Evolutionary conservation across 192 early-diverging fungal species (phyloP).

Genomic region (Backusella circina): DNA sequence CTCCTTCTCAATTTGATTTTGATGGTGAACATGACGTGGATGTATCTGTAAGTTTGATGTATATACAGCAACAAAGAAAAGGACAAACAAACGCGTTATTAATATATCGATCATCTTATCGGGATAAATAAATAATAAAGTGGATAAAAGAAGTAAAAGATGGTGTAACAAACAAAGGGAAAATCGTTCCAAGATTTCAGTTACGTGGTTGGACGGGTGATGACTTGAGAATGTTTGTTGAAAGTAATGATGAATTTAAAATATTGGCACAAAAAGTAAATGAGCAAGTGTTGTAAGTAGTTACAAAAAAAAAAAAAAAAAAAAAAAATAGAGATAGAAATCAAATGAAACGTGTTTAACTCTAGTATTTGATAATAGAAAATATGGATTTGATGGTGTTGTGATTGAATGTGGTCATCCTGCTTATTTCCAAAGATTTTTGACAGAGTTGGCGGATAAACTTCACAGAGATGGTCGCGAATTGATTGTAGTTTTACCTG

Average conservation of each 20-base stretch:
- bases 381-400: slow-evolving; percentile 33
- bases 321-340: too few relatives aligned
- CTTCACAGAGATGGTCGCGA: slow-evolving; percentile 18
- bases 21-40: slow-evolving; percentile 38
- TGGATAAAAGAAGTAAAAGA: slow-evolving; percentile 39
- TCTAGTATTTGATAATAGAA: slow-evolving; percentile 9
- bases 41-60: slow-evolving; percentile 18
- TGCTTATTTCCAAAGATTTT: slow-evolving; percentile 15
- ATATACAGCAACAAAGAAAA: not conserved
- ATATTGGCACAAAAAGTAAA: slow-evolving; percentile 17
- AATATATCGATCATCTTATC: not conserved
- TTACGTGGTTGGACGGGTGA: slow-evolving; percentile 20
- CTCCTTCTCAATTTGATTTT: slow-evolving; percentile 10
- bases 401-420: slow-evolving; percentile 29
- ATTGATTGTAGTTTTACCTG: slow-evolving; percentile 30
- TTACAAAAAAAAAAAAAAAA: not conserved
- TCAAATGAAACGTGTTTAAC: not conserved
- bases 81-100: not conserved
- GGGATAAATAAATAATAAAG: slow-evolving; percentile 1
- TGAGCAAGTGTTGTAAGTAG: slow-evolving; percentile 28
- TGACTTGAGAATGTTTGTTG: slow-evolving; percentile 20
- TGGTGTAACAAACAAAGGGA: slow-evolving; percentile 18
- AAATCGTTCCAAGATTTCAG: slow-evolving; percentile 38
- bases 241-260: slow-evolving; percentile 6
- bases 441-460: not conserved